phyloP scores from a whole-genome alignment of 148 eudicot genomes.

The Silene uniflora region DNA sequence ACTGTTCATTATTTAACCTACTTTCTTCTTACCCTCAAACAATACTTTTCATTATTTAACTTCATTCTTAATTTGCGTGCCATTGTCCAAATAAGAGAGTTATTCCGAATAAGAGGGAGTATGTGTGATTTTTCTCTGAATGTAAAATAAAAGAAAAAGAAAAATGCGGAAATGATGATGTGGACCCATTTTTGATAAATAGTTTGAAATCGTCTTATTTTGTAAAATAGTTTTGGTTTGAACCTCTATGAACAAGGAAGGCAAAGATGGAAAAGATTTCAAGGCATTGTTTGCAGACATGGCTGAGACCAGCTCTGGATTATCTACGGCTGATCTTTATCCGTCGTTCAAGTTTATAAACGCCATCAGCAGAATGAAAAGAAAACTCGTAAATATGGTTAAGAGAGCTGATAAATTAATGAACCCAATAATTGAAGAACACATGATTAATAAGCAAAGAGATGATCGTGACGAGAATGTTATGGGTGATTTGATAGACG shows the following conservation, averaged over 20 bases:
- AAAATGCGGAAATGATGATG: too few relatives aligned
- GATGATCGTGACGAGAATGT: background rate
- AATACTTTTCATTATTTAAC: too few relatives aligned
- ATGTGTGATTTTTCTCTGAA: too few relatives aligned
- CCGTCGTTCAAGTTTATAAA: slow-evolving; percentile 21
- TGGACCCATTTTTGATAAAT: too few relatives aligned
- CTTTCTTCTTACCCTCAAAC: too few relatives aligned
- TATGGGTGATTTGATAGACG: slow-evolving; percentile 22
- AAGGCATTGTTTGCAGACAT: background rate
- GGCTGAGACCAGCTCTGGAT: slow-evolving; percentile 8
- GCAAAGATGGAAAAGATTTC: slow-evolving; percentile 20
- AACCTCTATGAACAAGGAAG: slow-evolving; percentile 24
- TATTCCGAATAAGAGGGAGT: too few relatives aligned
- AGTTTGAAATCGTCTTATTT: too few relatives aligned
- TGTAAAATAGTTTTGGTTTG: background rate
- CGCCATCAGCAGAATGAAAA: slow-evolving; percentile 15
- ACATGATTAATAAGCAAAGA: background rate
- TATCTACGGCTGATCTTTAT: slow-evolving; percentile 25
- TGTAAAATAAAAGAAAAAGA: too few relatives aligned
- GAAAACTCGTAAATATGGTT: slow-evolving; percentile 16
- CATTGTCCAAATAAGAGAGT: too few relatives aligned
- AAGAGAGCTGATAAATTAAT: slow-evolving; percentile 6
- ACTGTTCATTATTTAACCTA: too few relatives aligned
- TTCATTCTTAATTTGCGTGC: too few relatives aligned
- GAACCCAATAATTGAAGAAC: slow-evolving; percentile 31